Evolutionary conservation across 2,329 filamentous ascomycete species (phyloP).

Genomic region (Penicillium sp.): DNA sequence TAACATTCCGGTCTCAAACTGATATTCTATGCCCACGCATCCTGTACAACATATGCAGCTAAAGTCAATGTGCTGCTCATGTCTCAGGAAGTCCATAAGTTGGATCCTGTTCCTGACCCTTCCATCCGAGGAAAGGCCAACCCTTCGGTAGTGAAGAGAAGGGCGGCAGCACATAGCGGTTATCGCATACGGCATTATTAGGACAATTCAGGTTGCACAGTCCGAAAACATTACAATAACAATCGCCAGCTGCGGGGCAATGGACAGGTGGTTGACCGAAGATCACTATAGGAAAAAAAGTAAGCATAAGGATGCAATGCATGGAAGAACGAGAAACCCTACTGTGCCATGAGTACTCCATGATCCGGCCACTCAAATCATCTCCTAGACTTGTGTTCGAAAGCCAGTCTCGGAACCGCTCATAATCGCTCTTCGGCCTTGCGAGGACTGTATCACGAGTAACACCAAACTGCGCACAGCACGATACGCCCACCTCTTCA

Average conservation of each 20-base stretch:
- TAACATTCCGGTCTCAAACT: not conserved
- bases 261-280: constrained; percentile 59
- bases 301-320: not conserved
- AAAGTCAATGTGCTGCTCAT: constrained; percentile 10
- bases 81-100: constrained; percentile 32
- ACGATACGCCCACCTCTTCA: constrained; percentile 49
- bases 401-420: constrained; percentile 51
- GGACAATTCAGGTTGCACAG: constrained; percentile 52
- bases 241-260: constrained; percentile 61
- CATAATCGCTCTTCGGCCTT: constrained; percentile 50
- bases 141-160: constrained; percentile 59
- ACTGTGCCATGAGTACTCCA: constrained; percentile 63
- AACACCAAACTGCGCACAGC: constrained; percentile 58
- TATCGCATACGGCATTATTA: constrained; percentile 50
- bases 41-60: not conserved
- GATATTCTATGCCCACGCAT: not conserved
- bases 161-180: constrained; percentile 60
- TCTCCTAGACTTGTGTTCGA: constrained; percentile 48
- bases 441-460: constrained; percentile 48
- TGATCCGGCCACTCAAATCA: constrained; percentile 52
- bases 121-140: constrained; percentile 62
- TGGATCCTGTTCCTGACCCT: constrained; percentile 38
- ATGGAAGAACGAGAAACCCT: constrained; percentile 25
- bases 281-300: constrained; percentile 47
- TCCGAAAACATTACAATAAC: constrained; percentile 68